A percentile compares a stretch with the other conserved stretches of the same genome.
phyloP scores from a whole-genome alignment of 495 filamentous ascomycete species.

The Penicillium turbatum region DNA sequence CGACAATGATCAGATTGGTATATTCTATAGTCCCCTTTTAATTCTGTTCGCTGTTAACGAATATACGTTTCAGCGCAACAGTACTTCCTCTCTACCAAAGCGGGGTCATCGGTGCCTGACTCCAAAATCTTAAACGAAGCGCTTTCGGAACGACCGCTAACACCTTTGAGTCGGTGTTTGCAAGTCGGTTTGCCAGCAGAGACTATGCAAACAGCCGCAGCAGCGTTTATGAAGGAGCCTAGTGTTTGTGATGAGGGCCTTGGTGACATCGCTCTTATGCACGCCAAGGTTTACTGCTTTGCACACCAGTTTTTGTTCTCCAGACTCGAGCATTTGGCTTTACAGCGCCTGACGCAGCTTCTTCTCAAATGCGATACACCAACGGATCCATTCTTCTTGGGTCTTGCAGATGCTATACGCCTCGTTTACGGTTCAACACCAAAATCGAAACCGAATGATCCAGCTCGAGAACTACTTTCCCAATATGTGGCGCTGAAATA shows the following conservation, averaged over 20 bases:
- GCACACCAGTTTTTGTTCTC: not conserved
- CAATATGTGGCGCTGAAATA: slow-evolving; percentile 8
- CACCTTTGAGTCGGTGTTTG: too few relatives aligned
- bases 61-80: too few relatives aligned
- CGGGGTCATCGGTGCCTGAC: too few relatives aligned
- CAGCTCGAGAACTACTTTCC: not conserved
- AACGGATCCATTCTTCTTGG: not conserved
- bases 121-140: too few relatives aligned
- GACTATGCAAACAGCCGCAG: not conserved
- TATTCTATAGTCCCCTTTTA: too few relatives aligned
- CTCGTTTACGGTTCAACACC: not conserved
- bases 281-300: slow-evolving; percentile 10
- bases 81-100: too few relatives aligned
- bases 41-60: too few relatives aligned
- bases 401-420: slow-evolving; percentile 5
- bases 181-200: not conserved
- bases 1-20: not conserved
- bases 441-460: not conserved
- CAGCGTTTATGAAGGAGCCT: not conserved
- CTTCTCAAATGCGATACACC: not conserved
- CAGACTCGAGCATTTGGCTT: not conserved
- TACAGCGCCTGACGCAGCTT: not conserved
- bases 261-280: not conserved
- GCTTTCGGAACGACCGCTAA: too few relatives aligned
- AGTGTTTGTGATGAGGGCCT: not conserved